A percentile compares a stretch with the other conserved stretches of the same genome.
These are phyloP conservation scores for Centrapalus pauciflorus DNA, from an alignment of 129 eudicot species.

Conservation along the genomic window DNA sequence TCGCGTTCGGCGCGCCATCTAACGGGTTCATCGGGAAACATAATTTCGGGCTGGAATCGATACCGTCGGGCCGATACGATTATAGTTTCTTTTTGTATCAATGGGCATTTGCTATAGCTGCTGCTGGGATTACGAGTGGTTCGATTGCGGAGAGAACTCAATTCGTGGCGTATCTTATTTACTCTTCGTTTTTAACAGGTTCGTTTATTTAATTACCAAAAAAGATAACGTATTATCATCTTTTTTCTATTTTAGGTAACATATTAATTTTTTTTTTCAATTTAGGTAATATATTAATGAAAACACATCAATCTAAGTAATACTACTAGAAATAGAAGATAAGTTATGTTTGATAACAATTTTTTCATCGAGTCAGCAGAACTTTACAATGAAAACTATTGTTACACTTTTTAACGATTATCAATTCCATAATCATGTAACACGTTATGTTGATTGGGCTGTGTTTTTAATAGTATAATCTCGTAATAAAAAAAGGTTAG, in stretches of 20 bases:
- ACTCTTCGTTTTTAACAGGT: conserved; percentile 60
- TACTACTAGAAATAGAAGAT: neutral
- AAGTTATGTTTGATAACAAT: neutral
- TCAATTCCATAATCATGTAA: too few species aligned
- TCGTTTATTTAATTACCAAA: neutral
- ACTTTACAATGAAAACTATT: too few species aligned
- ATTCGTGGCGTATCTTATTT: conserved; percentile 63
- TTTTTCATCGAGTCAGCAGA: too few species aligned
- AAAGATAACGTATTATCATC: too few species aligned
- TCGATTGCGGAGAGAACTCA: conserved; percentile 76
- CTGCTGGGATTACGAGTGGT: conserved; percentile 77
- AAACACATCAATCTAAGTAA: too few species aligned
- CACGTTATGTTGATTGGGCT: too few species aligned
- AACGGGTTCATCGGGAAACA: conserved; percentile 58
- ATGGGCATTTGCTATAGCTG: conserved; percentile 85
- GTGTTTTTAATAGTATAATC: too few species aligned
- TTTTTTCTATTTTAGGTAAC: neutral
- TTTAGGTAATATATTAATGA: too few species aligned
- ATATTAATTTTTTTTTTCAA: neutral
- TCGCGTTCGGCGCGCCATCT: conserved; percentile 48
- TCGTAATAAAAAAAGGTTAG: too few species aligned
- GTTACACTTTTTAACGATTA: too few species aligned
- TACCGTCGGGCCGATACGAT: conserved; percentile 30
- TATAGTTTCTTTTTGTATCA: conserved; percentile 54
- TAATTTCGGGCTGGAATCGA: conserved; percentile 41